A percentile compares a stretch with the other conserved stretches of the same genome.
Evolutionary conservation across 2,329 filamentous ascomycete species (phyloP).

Genomic region (Pestalotiopsis sp.): DNA sequence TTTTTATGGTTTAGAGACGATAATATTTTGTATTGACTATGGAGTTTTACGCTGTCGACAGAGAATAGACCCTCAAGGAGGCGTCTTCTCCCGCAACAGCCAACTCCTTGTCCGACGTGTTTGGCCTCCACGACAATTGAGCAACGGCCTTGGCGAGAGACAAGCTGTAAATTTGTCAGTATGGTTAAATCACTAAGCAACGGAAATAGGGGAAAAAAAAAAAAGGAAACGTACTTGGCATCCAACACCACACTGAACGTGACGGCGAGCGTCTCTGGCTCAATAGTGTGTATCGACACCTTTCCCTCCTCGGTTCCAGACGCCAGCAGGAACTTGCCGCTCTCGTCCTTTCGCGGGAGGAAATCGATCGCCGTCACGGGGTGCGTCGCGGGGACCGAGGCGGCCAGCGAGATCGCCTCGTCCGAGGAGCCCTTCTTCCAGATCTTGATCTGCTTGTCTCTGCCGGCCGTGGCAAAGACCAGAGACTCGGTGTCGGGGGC

Average conservation of each 20-base stretch:
- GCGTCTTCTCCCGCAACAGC: constrained; percentile 63
- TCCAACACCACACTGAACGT: constrained; percentile 34
- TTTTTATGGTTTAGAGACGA: not conserved
- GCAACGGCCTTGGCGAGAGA: constrained; percentile 66
- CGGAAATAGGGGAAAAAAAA: no score
- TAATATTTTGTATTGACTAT: not conserved
- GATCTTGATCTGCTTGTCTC: constrained; percentile 82
- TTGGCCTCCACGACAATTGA: constrained; percentile 70
- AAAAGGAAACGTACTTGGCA: no score
- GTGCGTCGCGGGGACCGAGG: constrained; percentile 54
- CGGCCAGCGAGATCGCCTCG: constrained; percentile 50
- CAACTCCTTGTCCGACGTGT: constrained; percentile 36
- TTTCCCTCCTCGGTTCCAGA: constrained; percentile 59
- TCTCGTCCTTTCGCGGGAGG: constrained; percentile 36
- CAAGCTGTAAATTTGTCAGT: constrained; percentile 34
- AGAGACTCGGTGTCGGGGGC: constrained; percentile 51
- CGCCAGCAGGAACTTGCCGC: constrained; percentile 46
- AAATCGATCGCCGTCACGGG: constrained; percentile 76
- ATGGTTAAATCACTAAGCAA: no score
- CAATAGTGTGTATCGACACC: constrained; percentile 45
- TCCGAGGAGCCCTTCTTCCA: constrained; percentile 49
- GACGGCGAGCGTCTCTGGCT: constrained; percentile 38
- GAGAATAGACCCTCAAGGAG: constrained; percentile 59
- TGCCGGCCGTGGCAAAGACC: constrained; percentile 82
- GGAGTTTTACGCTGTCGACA: constrained; percentile 26